These are phyloP conservation scores for Adenanthera pavonina DNA, from an alignment of 306 rosid species.

Conservation along the genomic window DNA sequence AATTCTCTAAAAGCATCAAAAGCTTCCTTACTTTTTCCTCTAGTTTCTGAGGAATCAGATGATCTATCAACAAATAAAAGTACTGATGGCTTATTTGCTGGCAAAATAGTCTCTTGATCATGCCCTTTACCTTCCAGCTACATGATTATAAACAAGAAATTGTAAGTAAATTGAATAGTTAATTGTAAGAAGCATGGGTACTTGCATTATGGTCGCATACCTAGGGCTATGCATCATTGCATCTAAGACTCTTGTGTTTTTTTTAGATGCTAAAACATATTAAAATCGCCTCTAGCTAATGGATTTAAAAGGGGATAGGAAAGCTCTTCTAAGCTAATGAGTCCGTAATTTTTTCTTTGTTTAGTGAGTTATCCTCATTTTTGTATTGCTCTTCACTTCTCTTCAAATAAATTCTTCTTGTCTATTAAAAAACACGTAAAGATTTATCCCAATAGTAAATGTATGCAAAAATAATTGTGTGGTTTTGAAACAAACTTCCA, in stretches of 20 bases:
- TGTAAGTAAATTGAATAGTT: conserved; percentile 24
- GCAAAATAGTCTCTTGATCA: conserved; percentile 61
- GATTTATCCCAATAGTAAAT: neutral
- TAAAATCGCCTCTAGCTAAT: neutral
- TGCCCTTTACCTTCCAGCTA: conserved; percentile 77
- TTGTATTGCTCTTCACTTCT: neutral
- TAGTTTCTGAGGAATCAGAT: conserved; percentile 63
- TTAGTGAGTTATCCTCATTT: neutral
- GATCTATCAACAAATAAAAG: conserved; percentile 89
- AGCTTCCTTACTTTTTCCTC: conserved; percentile 65
- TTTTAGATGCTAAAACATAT: neutral
- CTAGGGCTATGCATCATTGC: neutral
- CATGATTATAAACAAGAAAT: conserved; percentile 42
- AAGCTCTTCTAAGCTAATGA: neutral
- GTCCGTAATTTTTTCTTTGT: neutral
- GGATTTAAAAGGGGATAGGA: neutral
- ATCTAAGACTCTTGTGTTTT: neutral
- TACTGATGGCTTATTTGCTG: conserved; percentile 76
- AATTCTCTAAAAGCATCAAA: conserved; percentile 71
- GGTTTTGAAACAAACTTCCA: neutral
- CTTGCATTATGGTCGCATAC: conserved; percentile 5
- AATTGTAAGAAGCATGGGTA: conserved; percentile 10
- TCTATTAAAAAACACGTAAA: neutral
- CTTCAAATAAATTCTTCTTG: neutral
- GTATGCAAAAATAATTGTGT: too few relatives aligned